Conservation (phyloP, 179 eudicot species). For the Beta corolliflora region DNA sequence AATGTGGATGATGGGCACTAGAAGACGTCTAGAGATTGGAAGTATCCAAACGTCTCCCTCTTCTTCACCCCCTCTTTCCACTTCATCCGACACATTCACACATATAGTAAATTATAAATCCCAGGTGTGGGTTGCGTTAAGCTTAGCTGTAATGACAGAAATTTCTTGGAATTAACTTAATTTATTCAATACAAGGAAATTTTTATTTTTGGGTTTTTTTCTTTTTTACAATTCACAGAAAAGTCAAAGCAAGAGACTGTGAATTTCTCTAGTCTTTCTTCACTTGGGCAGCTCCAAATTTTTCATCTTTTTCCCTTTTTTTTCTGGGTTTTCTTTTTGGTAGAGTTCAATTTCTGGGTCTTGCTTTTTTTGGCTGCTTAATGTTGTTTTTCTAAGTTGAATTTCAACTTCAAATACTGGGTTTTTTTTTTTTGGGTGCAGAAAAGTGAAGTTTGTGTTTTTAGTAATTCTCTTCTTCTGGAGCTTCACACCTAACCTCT, state of each 20-base stretch:
- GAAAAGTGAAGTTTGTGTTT: not conserved
- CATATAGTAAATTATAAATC: constrained; percentile 14
- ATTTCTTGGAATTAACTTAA: constrained; percentile 11
- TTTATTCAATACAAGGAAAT: not conserved
- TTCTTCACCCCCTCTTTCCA: not conserved
- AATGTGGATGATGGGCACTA: constrained; percentile 29
- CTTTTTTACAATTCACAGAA: constrained; percentile 16
- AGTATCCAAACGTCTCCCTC: constrained; percentile 31
- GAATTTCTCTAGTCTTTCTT: constrained; percentile 9
- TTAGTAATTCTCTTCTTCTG: not conserved
- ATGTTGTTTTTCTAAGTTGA: not conserved
- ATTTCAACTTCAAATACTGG: constrained; percentile 20
- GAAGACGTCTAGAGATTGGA: constrained; percentile 36
- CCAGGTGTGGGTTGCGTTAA: constrained; percentile 31
- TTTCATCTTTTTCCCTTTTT: not conserved
- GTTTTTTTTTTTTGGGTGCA: constrained; percentile 2
- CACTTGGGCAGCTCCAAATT: constrained; percentile 8
- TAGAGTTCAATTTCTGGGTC: constrained; percentile 20
- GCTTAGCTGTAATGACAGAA: constrained; percentile 26
- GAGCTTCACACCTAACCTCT: not conserved
- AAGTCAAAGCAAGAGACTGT: constrained; percentile 34
- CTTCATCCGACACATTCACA: constrained; percentile 17
- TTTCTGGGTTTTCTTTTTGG: not conserved
- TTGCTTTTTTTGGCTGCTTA: constrained; percentile 6
- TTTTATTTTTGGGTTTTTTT: not conserved